phyloP scores from a whole-genome alignment of 2,329 filamentous ascomycete genomes.

The Dactylellina parvicollis region DNA sequence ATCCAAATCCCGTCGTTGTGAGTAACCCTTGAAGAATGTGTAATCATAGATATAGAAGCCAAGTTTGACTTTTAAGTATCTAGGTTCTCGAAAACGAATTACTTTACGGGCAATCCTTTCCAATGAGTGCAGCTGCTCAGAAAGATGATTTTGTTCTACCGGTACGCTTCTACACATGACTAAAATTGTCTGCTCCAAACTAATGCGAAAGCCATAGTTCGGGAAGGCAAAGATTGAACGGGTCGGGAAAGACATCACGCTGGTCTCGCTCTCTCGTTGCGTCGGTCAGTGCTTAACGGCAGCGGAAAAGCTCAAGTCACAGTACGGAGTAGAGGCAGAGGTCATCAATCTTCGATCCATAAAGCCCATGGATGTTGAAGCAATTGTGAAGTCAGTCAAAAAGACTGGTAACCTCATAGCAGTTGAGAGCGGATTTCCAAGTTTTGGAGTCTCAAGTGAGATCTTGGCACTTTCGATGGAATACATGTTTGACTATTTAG shows the following conservation, averaged over 20 bases:
- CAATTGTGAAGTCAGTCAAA: constrained; percentile 97
- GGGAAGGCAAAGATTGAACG: constrained; percentile 99
- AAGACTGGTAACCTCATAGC: constrained; percentile 93
- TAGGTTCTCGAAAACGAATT: constrained; percentile 79
- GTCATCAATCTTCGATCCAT: constrained; percentile 98
- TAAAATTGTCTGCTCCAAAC: not conserved
- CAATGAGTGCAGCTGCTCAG: constrained; percentile 96
- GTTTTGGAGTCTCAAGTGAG: constrained; percentile 90
- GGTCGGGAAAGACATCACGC: constrained; percentile 91
- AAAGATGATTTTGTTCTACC: constrained; percentile 96
- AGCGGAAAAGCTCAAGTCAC: constrained; percentile 90
- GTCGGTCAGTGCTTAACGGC: constrained; percentile 90
- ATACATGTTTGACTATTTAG: constrained; percentile 97
- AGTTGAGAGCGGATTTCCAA: constrained; percentile 95
- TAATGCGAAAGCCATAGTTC: constrained; percentile 64
- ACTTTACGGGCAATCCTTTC: constrained; percentile 88
- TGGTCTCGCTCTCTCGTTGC: constrained; percentile 92
- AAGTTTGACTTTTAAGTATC: not conserved
- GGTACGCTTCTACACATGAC: constrained; percentile 44
- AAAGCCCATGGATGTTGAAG: constrained; percentile 94
- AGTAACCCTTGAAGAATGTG: not conserved
- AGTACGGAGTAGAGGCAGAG: constrained; percentile 94
- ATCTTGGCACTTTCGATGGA: constrained; percentile 95
- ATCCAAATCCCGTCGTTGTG: constrained; percentile 92
- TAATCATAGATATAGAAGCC: not conserved